Base-by-base conservation (phyloP, 768 basidiomycete genomes). In the Gloeopeniophorella convolvens region DNA sequence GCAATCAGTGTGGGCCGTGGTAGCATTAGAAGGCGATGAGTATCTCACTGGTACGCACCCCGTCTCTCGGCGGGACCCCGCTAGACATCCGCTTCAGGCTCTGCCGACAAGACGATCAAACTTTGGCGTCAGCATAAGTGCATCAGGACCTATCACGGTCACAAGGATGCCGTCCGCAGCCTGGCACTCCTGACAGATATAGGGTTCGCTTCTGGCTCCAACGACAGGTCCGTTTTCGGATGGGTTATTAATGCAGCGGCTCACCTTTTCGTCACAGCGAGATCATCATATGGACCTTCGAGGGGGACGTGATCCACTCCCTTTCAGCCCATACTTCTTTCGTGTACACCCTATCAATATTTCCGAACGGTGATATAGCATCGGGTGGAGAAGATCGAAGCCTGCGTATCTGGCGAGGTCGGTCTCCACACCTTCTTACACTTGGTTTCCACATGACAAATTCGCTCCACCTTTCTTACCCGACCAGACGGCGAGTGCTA, bases 251-350 rank as follows among this genome's bases (percentile, higher is more conserved):
- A 40, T 48, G 56, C 36, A 51, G 36, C 49, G n/a, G 35, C 40
- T 47, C 36, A 46, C 37, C 20, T 16, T 4, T 33, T 45, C 49
- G 33, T 48, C 12, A 3, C 23, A 96, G 95, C 58, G 85, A 93
- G 67, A 88, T 99, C 56, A 88, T 84, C 41, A 82, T 96, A 16
- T 99, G 94, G 89, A 85, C 89, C 11, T 74, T 91, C 34, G 84
- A 79, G 46, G 88, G 90, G 50, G 89, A 88, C 63, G 62, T 76
- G 39, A 72, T 85, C 46, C 84, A 85, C 62, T 79, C 82, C 0
- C 68, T 98, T n/a, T 83, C 87, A 4, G 96, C 93, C 1, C 96
- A 98, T 65, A 95, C 93, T 1, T 96, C 93, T 18, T 99, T 97
- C 65, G 91, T 98, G 12, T 99, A 98, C 70, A 85, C 87, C 49